A percentile compares a stretch with the other conserved stretches of the same genome.
phyloP scores from a whole-genome alignment of 2,329 filamentous ascomycete genomes.

The Cladobotryum protrusum region DNA sequence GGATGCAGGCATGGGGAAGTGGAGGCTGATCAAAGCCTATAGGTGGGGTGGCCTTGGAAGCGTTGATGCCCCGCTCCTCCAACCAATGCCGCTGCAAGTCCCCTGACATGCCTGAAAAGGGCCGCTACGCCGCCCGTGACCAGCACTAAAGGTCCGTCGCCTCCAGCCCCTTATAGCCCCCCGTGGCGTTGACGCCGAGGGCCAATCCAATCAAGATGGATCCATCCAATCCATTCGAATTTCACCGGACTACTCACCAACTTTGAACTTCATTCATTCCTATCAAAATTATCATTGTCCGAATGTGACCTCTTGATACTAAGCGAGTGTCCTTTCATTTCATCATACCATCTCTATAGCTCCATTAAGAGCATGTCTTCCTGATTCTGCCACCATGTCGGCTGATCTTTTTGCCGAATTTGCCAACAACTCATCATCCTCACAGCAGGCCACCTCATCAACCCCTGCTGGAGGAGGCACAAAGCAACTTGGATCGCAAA shows the following conservation, averaged over 20 bases:
- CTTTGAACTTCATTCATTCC: no score
- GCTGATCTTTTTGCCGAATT: constrained; percentile 60
- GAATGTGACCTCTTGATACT: not conserved
- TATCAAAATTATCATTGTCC: no score
- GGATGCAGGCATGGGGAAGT: not conserved
- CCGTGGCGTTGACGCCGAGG: not conserved
- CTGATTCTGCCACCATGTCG: constrained; percentile 42
- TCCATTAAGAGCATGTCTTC: constrained; percentile 1
- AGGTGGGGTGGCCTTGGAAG: no score
- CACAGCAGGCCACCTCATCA: constrained; percentile 10
- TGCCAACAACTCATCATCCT: constrained; percentile 29
- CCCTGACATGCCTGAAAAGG: no score
- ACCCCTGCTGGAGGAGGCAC: not conserved
- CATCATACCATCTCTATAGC: not conserved
- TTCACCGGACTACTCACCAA: no score
- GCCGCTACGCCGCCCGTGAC: no score
- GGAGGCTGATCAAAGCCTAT: not conserved
- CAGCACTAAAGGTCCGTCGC: no score
- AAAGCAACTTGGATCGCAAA: constrained; percentile 18
- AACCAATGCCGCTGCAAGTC: no score
- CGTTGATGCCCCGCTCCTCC: no score
- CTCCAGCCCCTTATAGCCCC: not conserved
- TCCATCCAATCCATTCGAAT: no score
- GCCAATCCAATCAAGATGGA: not conserved
- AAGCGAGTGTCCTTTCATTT: not conserved